Evolutionary conservation across 768 basidiomycete species (phyloP).

Genomic region (Pulveroboletus sp.): DNA sequence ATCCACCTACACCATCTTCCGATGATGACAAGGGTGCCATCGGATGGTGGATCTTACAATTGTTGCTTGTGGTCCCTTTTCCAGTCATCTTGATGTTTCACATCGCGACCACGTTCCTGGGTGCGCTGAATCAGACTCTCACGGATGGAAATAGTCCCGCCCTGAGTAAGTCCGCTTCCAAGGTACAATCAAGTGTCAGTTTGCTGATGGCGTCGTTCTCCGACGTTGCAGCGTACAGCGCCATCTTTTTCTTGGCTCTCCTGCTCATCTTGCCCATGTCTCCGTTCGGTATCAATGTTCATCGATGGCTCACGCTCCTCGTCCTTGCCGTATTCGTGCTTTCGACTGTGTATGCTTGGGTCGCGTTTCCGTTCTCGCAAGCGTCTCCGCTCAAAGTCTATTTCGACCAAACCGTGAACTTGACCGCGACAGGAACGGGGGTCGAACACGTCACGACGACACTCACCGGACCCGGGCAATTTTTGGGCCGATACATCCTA

Average conservation of each 20-base stretch:
- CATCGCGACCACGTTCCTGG: slow-evolving; percentile 43
- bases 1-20: not conserved
- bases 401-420: slow-evolving; percentile 59
- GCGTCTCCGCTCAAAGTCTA: slow-evolving; percentile 63
- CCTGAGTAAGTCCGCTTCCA: slow-evolving; percentile 39
- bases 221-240: slow-evolving; percentile 44
- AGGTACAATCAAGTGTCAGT: not conserved
- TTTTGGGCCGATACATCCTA: slow-evolving; percentile 42
- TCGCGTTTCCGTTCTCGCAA: slow-evolving; percentile 60
- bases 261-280: slow-evolving; percentile 56
- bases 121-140: slow-evolving; percentile 52
- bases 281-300: slow-evolving; percentile 59
- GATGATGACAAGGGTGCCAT: slow-evolving; percentile 19
- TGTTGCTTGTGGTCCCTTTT: slow-evolving; percentile 50
- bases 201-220: not conserved
- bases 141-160: slow-evolving; percentile 55
- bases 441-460: slow-evolving; percentile 38
- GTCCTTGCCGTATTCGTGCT: slow-evolving; percentile 41
- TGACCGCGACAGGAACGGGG: slow-evolving; percentile 30
- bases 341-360: slow-evolving; percentile 41
- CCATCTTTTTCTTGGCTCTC: slow-evolving; percentile 42
- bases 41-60: slow-evolving; percentile 58
- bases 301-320: slow-evolving; percentile 34
- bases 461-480: slow-evolving; percentile 43
- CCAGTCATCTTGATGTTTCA: slow-evolving; percentile 53